phyloP scores from a whole-genome alignment of 345 rosid species.

The Citrus hindsii region DNA sequence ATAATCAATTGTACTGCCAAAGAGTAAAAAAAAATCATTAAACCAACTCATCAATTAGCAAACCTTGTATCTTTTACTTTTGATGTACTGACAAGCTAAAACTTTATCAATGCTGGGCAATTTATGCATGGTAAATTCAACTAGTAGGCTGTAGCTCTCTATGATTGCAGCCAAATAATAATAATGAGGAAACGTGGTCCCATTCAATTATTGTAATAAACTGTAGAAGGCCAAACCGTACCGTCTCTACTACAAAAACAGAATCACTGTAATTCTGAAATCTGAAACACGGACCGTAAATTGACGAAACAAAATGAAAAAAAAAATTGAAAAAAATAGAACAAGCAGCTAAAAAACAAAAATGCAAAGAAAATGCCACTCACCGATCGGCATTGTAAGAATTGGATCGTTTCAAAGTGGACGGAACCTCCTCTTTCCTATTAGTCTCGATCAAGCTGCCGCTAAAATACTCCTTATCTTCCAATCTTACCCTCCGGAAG shows the following conservation, averaged over 20 bases:
- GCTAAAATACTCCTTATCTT: constrained; percentile 86
- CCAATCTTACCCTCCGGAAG: constrained; percentile 57
- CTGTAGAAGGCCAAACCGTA: background rate
- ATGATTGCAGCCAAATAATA: background rate
- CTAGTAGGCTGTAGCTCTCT: background rate
- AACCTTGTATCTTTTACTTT: too few species aligned
- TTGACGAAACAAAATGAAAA: background rate
- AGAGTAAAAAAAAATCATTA: too few species aligned
- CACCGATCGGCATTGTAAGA: constrained; percentile 86
- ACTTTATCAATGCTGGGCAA: background rate
- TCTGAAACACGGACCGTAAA: background rate
- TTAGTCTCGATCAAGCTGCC: constrained; percentile 90
- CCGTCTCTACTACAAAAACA: background rate
- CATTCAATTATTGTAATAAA: background rate
- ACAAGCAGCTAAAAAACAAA: background rate
- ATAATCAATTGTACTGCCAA: too few species aligned
- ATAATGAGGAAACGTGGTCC: background rate
- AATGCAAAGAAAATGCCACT: background rate
- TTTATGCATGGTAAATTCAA: background rate
- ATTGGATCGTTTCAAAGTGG: constrained; percentile 67
- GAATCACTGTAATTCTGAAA: background rate
- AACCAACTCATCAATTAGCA: too few species aligned
- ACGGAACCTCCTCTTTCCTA: constrained; percentile 35
- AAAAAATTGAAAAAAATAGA: background rate
- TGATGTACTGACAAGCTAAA: background rate